A percentile compares a stretch with the other conserved stretches of the same genome.
These are phyloP conservation scores for Effrenium voratum DNA, from an alignment of 73 alveolate genomes.

Conservation along the genomic window DNA sequence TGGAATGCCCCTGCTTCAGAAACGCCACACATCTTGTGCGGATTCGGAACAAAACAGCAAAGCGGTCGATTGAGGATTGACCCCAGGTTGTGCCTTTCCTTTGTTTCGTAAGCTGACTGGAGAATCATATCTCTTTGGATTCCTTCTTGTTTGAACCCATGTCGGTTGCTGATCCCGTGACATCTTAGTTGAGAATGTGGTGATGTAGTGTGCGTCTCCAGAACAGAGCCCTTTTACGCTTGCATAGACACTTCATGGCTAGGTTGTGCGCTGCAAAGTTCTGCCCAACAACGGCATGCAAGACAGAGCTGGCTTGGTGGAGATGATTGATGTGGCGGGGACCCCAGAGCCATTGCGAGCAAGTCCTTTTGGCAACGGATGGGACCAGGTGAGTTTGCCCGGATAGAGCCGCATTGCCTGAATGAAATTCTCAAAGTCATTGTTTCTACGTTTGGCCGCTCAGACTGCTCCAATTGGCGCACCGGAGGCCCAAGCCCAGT, in stretches of 20 bases:
- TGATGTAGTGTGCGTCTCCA: no score
- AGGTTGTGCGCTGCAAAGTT: constrained; percentile 80
- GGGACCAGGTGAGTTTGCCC: neutral
- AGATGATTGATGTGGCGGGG: constrained; percentile 42
- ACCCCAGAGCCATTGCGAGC: neutral
- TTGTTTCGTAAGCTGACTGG: no score
- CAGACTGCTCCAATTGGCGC: neutral
- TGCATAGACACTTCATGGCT: no score
- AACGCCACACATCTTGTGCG: no score
- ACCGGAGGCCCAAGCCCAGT: constrained; percentile 51
- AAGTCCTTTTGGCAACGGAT: no score
- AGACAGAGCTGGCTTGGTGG: constrained; percentile 75
- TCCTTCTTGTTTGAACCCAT: neutral
- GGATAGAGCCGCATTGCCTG: neutral
- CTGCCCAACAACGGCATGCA: constrained; percentile 83
- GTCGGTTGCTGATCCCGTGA: neutral
- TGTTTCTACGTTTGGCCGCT: neutral
- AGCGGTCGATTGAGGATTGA: no score
- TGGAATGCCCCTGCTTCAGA: no score
- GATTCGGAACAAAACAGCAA: no score
- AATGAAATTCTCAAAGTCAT: neutral
- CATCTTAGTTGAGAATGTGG: neutral
- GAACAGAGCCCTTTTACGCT: no score
- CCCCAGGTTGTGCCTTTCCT: no score
- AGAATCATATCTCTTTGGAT: neutral